Conservation (phyloP, 305 asterid genomes). For the Rubia balearica region DNA sequence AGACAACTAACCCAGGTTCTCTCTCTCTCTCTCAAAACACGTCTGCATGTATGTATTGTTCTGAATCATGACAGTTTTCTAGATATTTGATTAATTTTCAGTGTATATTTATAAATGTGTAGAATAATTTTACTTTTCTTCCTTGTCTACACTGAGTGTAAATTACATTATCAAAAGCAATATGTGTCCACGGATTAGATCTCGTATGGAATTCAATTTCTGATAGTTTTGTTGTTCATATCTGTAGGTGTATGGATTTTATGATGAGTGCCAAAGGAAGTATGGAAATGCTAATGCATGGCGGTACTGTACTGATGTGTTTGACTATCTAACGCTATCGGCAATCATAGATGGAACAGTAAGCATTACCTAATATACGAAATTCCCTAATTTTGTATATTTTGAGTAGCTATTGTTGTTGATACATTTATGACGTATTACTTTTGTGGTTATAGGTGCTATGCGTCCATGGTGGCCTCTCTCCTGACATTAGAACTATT, state of each 20-base stretch:
- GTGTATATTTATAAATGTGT: background rate
- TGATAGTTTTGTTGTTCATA: conserved; percentile 9
- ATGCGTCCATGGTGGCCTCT: conserved; percentile 97
- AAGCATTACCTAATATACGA: conserved; percentile 14
- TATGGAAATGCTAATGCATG: conserved; percentile 97
- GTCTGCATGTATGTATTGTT: background rate
- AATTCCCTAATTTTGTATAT: conserved; percentile 7
- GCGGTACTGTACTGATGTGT: conserved; percentile 98
- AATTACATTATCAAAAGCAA: background rate
- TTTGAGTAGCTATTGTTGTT: conserved; percentile 16
- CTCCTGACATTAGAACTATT: conserved; percentile 91
- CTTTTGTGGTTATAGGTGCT: conserved; percentile 55
- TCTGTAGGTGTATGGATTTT: conserved; percentile 89
- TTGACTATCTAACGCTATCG: conserved; percentile 87
- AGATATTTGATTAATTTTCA: background rate
- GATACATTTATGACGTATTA: conserved; percentile 7
- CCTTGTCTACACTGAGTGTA: background rate
- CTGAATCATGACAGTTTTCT: background rate
- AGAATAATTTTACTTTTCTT: background rate
- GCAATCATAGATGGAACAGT: conserved; percentile 98
- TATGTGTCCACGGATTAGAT: background rate
- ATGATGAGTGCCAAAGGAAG: conserved; percentile 96
- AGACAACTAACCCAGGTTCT: conserved; percentile 90
- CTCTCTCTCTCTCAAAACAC: background rate
- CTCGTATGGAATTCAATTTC: background rate